Conservation (phyloP, 179 eudicot species). For the Silene coronaria region DNA sequence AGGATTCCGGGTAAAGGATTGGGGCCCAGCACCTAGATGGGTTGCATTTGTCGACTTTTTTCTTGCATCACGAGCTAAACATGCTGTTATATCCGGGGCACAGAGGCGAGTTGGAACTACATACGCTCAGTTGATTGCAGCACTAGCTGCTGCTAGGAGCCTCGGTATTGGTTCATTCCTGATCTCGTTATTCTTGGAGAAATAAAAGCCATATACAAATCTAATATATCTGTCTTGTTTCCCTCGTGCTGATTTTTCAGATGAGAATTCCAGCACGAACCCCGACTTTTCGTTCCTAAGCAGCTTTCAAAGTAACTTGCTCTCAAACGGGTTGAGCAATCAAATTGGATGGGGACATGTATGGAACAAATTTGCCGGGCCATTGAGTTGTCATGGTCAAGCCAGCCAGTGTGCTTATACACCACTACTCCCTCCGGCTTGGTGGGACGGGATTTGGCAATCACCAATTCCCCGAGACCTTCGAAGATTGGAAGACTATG, state of each 20-base stretch:
- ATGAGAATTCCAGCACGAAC: conserved; percentile 29
- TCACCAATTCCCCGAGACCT: conserved; percentile 77
- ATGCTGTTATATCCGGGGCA: conserved; percentile 88
- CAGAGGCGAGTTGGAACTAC: conserved; percentile 96
- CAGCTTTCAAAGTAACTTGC: conserved; percentile 57
- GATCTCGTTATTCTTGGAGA: not conserved
- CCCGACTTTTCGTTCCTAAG: conserved; percentile 58
- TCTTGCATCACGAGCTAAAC: conserved; percentile 80
- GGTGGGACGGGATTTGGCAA: conserved; percentile 99
- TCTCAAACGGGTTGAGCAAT: conserved; percentile 55
- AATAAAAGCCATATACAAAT: not conserved
- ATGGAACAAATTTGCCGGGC: conserved; percentile 92
- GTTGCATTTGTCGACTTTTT: conserved; percentile 99
- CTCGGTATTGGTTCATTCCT: conserved; percentile 42
- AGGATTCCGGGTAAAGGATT: conserved; percentile 72
- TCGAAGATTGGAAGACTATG: conserved; percentile 60
- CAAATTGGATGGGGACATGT: conserved; percentile 97
- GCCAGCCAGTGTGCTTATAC: conserved; percentile 74
- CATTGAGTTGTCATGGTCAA: conserved; percentile 72
- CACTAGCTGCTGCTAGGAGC: conserved; percentile 64
- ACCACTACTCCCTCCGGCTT: conserved; percentile 81
- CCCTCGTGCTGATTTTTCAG: conserved; percentile 26
- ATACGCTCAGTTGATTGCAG: conserved; percentile 85
- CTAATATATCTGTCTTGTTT: not conserved
- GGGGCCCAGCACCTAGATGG: conserved; percentile 99